Evolutionary conservation across 306 rosid genomes (phyloP), one percentile per base, ranked within the genome.

Genomic region (Ochetophila trinervis): DNA sequence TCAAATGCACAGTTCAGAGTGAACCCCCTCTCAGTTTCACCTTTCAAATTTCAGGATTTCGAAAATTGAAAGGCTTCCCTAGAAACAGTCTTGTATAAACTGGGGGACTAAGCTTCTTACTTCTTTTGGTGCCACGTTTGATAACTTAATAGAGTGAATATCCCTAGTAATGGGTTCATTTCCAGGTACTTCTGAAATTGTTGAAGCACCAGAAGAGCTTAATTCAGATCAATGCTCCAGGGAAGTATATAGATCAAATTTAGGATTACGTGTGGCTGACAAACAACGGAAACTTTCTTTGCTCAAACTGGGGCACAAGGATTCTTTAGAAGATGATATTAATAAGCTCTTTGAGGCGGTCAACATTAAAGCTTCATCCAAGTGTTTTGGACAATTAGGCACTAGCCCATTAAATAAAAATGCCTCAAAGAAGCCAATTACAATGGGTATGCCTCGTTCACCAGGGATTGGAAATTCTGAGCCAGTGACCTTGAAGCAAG

Each of bases 101-200:
- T 66, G 52, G 54, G 20, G 64, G 66, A 69, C 57, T 73, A 51
- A 76, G 22, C 51, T 52, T 69, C 32, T 20, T 63, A 19, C 51
- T 45, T 66, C 6, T 57, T 53, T 19, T 21, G 65, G 66, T 69
- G 27, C 68, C n/a, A 21, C 22, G 16, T 60, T 65, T 44, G 35
- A 22, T 65, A 40, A 67, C 34, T 45, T 51, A 48, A 37, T 67
- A 47, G 75, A 72, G 53, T 27, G 36, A 54, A 14, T 11, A 30
- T 50, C 19, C 72, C 35, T 60, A 32, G 72, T 66, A 53, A 94
- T 94, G 99, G 97, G 87, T 76, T 85, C 97, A 12, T 86, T 65
- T 77, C 79, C 87, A 6, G 95, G 86, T 40, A 86, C 84, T 78
- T 88, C 90, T 56, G 99, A 94, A 80, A 94, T 94, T 73, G 91